phyloP scores from a whole-genome alignment of 2,329 filamentous ascomycete genomes.

The Chrysoporthe austroafricana region DNA sequence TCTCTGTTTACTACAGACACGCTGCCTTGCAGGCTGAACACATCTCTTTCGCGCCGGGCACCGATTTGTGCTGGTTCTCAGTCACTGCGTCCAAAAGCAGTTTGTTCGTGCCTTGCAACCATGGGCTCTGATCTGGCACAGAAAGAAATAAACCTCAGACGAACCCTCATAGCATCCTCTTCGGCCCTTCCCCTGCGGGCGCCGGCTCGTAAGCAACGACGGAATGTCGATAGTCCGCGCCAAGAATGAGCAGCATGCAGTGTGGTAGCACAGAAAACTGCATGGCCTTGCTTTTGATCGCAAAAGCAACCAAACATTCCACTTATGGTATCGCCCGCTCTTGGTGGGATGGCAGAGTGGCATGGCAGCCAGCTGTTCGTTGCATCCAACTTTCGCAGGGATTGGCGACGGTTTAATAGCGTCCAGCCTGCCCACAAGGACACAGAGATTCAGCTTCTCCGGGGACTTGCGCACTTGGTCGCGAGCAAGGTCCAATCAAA shows the following conservation, averaged over 20 bases:
- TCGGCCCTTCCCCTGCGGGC: neutral
- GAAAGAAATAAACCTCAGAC: neutral
- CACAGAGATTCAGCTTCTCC: neutral
- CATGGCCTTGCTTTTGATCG: neutral
- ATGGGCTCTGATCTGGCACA: no score
- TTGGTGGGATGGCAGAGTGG: neutral
- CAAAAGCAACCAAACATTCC: neutral
- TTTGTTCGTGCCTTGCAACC: no score
- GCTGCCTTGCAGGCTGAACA: neutral
- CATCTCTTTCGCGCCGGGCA: neutral
- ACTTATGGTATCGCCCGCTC: neutral
- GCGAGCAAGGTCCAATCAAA: neutral
- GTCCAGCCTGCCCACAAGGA: no score
- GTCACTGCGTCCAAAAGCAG: neutral
- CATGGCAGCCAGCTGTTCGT: neutral
- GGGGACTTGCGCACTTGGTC: neutral
- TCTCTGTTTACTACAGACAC: neutral
- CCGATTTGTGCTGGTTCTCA: neutral
- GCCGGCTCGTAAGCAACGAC: neutral
- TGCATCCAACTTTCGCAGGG: no score
- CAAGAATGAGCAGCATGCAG: neutral
- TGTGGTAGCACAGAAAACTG: neutral
- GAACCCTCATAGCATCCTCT: neutral
- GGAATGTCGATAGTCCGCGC: neutral
- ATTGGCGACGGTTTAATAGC: no score